phyloP scores from a whole-genome alignment of 2,329 filamentous ascomycete species.

The Aspergillus sp. region DNA sequence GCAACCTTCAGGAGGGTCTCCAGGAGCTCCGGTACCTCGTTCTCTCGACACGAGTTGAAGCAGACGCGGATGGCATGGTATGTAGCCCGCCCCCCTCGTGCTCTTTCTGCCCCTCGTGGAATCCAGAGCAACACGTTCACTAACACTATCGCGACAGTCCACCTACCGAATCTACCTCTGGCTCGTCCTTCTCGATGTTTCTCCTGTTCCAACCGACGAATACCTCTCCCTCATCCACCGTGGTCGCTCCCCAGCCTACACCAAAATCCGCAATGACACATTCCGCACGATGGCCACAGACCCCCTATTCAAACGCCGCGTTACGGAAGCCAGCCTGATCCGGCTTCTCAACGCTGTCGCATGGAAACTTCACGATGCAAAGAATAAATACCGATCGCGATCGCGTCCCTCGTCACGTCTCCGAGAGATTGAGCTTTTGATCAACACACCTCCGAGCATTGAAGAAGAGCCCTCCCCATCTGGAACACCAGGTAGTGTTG shows the following conservation, averaged over 20 bases:
- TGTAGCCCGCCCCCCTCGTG: slow-evolving; percentile 9
- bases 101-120: background rate
- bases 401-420: slow-evolving; percentile 45
- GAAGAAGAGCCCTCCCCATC: slow-evolving; percentile 46
- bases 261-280: slow-evolving; percentile 97
- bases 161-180: slow-evolving; percentile 92
- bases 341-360: slow-evolving; percentile 92
- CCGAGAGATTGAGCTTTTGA: slow-evolving; percentile 49
- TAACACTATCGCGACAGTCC: slow-evolving; percentile 60
- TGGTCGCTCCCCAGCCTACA: slow-evolving; percentile 89
- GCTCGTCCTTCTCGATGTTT: slow-evolving; percentile 88
- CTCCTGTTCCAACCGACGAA: slow-evolving; percentile 78
- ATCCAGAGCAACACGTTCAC: background rate
- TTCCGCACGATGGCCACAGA: slow-evolving; percentile 96
- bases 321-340: slow-evolving; percentile 93
- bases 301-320: slow-evolving; percentile 91
- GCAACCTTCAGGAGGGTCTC: slow-evolving; percentile 55
- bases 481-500: slow-evolving; percentile 19
- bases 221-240: slow-evolving; percentile 91
- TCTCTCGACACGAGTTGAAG: slow-evolving; percentile 52
- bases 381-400: slow-evolving; percentile 57
- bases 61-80: slow-evolving; percentile 58
- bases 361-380: slow-evolving; percentile 85
- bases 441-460: slow-evolving; percentile 42
- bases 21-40: slow-evolving; percentile 53